Base-by-base conservation (phyloP, 176 grass and related monocot genomes). In the Zoysia japonica region DNA sequence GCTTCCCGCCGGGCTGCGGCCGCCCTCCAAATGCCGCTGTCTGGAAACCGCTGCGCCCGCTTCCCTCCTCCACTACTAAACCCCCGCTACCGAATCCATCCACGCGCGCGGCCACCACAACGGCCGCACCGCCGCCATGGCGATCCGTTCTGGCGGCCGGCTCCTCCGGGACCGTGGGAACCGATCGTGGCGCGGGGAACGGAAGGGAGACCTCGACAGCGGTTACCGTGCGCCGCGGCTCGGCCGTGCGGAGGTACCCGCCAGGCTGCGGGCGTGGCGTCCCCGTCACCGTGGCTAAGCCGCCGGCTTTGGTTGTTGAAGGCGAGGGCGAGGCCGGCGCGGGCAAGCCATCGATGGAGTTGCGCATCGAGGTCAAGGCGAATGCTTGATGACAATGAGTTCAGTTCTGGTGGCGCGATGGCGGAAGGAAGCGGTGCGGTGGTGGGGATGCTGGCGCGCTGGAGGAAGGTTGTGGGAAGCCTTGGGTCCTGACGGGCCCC, bases 221-320 rank as follows among this genome's bases (percentile, higher is more conserved):
- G 63, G 62, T 55, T 38, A 50, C 57, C 40, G 54, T n/a, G 47
- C 70, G 39, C 54, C 76, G 53, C 69, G 46, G 19, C 86, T 80
- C 55, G 16, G 81, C 76, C 76, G 63, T 84, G 6, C 70, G 86
- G 81, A 63, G 81, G 81, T 88, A 80, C 54, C 81, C 86, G 50
- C 79, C 70, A 63, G 86, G 81, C 15, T 84, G 86, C 75, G 75
- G 81, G 4, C 43, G 86, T 45, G 46, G 46, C 56, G 6, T 59
- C 56, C 6, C 54, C 9, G 20, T 16, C 35, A 12, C 67, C 20
- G 40, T 17, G 15, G 3, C 8, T 16, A 62, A 35, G 11, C n/a
- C 62, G 11, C 50, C 55, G 53, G 53, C 20, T 3, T 61, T 41
- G 45, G 15, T 11, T 43, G 61, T 3, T 0, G 51, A 16, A 38